Conservation (phyloP, 805 yeast genomes). For the Lipomyces orientalis region DNA sequence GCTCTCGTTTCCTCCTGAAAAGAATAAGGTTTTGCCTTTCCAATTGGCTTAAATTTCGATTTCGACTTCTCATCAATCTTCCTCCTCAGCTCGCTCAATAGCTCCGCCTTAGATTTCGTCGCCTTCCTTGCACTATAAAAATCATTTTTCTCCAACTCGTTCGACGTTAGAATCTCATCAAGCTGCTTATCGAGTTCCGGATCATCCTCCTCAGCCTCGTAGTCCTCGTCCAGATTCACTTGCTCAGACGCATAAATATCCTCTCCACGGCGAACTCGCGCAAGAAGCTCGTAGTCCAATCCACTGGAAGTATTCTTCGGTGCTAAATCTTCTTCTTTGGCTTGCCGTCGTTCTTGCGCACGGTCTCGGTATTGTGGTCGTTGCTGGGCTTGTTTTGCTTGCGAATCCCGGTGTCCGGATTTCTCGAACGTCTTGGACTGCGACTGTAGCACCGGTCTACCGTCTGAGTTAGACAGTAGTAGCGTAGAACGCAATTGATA, state of each 20-base stretch:
- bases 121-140: slow-evolving; percentile 14
- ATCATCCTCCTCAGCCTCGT: slow-evolving; percentile 9
- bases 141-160: slow-evolving; percentile 13
- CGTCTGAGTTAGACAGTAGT: neutral
- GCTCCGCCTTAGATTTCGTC: slow-evolving; percentile 22
- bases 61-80: slow-evolving; percentile 20
- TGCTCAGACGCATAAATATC: slow-evolving; percentile 11
- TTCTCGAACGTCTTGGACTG: slow-evolving; percentile 10
- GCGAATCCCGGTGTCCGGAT: neutral
- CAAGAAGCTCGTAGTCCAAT: slow-evolving; percentile 31
- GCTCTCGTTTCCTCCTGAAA: neutral
- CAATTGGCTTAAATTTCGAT: slow-evolving; percentile 25
- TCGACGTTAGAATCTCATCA: slow-evolving; percentile 22
- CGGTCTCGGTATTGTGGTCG: slow-evolving; percentile 29
- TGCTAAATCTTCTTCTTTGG: slow-evolving; percentile 18
- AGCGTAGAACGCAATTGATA: neutral
- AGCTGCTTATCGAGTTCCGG: slow-evolving; percentile 20
- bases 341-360: slow-evolving; percentile 29
- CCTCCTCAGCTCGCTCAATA: slow-evolving; percentile 18
- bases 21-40: slow-evolving; percentile 8
- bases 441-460: slow-evolving; percentile 10
- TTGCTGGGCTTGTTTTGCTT: neutral
- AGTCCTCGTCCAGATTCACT: neutral
- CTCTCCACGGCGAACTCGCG: slow-evolving; percentile 22
- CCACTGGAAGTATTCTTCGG: slow-evolving; percentile 7